Conservation (phyloP, 176 grass and related monocot species). For the Oryza glaberrima region DNA sequence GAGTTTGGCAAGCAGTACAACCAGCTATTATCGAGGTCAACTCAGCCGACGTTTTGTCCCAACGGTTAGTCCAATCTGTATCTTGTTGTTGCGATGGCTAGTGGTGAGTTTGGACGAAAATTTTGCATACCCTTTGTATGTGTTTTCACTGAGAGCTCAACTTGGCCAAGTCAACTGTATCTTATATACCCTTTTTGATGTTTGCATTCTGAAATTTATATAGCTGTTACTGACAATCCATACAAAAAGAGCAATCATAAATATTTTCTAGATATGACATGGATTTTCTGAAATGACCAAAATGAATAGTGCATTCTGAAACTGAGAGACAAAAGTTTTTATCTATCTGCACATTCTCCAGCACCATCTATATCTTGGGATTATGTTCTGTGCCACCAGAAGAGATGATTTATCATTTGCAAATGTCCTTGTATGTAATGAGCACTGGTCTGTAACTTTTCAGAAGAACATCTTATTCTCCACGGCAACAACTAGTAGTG, state of each 20-base stretch:
- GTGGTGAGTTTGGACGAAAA: background rate
- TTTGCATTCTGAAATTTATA: background rate
- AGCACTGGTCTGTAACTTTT: conserved; percentile 16
- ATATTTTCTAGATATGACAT: background rate
- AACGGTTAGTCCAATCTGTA: conserved; percentile 31
- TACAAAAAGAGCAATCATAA: background rate
- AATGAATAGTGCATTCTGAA: background rate
- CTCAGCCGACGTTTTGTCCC: conserved; percentile 2
- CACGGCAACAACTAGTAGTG: conserved; percentile 34
- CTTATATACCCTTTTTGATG: background rate
- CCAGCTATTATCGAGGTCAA: conserved; percentile 30
- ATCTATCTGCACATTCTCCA: background rate
- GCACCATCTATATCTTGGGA: background rate
- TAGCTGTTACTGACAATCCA: background rate
- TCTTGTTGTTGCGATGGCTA: background rate
- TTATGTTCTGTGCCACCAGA: background rate
- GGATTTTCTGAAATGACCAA: too few species aligned
- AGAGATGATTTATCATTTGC: background rate
- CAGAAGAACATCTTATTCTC: conserved; percentile 57
- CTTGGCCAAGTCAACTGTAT: background rate
- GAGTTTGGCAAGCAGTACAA: conserved; percentile 10
- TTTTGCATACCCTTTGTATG: too few species aligned
- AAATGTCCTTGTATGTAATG: background rate
- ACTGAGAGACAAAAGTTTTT: background rate
- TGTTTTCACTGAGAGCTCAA: background rate